These are phyloP conservation scores for Arthrobotrys megalospora DNA, from an alignment of 2,329 filamentous ascomycete genomes.

Conservation along the genomic window DNA sequence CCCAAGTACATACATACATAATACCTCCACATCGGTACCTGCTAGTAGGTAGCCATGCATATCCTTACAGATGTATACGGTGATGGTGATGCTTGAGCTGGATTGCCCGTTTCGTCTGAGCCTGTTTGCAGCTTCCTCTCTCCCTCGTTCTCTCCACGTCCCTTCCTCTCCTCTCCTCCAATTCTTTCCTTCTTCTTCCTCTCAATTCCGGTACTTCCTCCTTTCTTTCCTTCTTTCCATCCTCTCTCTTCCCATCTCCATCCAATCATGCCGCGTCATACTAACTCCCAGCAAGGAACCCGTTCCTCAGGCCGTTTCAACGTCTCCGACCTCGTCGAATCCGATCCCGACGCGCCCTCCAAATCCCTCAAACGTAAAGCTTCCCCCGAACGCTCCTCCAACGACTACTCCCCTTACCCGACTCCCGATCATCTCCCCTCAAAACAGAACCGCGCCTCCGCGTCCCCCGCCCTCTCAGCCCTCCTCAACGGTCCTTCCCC, in stretches of 20 bases:
- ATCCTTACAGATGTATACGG: no score
- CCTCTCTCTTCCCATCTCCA: neutral
- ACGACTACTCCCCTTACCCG: conserved; percentile 43
- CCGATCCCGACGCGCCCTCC: conserved; percentile 57
- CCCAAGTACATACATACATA: neutral
- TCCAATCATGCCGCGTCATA: conserved; percentile 34
- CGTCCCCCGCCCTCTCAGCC: conserved; percentile 56
- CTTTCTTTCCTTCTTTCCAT: conserved; percentile 6
- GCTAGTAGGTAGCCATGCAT: no score
- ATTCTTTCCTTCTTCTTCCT: conserved; percentile 4
- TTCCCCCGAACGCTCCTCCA: conserved; percentile 52
- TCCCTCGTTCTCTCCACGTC: neutral
- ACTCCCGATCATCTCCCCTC: conserved; percentile 38
- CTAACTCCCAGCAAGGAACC: conserved; percentile 40
- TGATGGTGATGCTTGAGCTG: neutral
- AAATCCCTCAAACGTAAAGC: conserved; percentile 57
- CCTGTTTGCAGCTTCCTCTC: conserved; percentile 12
- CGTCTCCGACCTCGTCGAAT: conserved; percentile 59
- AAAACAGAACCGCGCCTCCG: conserved; percentile 58
- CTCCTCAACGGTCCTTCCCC: conserved; percentile 50
- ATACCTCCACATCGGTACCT: neutral
- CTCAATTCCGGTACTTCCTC: neutral
- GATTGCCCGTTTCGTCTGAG: conserved; percentile 20
- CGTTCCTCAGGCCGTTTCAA: conserved; percentile 46
- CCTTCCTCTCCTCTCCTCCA: conserved; percentile 11